These are phyloP conservation scores for Umbelopsis sp. DNA, from an alignment of 192 early-diverging fungal genomes.

Conservation along the genomic window DNA sequence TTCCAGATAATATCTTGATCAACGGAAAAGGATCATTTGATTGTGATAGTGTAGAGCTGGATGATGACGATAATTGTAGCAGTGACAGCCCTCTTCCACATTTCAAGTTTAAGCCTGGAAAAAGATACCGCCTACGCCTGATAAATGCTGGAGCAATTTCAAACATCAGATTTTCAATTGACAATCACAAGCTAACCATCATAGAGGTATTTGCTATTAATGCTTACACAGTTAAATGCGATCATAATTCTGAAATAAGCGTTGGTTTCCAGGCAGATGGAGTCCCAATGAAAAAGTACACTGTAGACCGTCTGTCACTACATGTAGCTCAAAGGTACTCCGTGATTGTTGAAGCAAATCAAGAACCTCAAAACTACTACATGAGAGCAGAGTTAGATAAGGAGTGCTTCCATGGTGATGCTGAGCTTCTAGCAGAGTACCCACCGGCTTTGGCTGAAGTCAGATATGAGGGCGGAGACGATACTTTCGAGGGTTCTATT, in stretches of 20 bases:
- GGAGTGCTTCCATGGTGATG: slow-evolving; percentile 33
- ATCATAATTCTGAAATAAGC: neutral
- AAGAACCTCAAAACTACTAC: slow-evolving; percentile 39
- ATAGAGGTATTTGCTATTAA: slow-evolving; percentile 51
- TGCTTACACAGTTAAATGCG: too few species aligned
- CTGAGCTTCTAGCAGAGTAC: slow-evolving; percentile 20
- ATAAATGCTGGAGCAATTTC: slow-evolving; percentile 61
- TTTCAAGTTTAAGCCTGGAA: slow-evolving; percentile 61
- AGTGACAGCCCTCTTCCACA: neutral
- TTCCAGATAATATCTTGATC: slow-evolving; percentile 52
- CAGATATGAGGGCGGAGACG: neutral
- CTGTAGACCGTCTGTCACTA: slow-evolving; percentile 34
- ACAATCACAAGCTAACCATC: slow-evolving; percentile 70
- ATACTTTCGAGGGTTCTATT: neutral
- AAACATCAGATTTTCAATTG: slow-evolving; percentile 73
- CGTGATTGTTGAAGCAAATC: slow-evolving; percentile 41
- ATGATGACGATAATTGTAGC: neutral
- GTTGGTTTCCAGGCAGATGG: slow-evolving; percentile 34
- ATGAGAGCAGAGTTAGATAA: slow-evolving; percentile 41
- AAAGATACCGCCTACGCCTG: slow-evolving; percentile 74
- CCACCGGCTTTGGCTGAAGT: neutral
- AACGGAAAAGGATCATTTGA: slow-evolving; percentile 42
- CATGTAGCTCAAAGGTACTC: slow-evolving; percentile 48
- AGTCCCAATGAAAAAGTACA: slow-evolving; percentile 25
- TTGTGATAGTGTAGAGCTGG: neutral